Conservation (phyloP, 768 basidiomycete genomes). For the Leccinellum rugosiceps region DNA sequence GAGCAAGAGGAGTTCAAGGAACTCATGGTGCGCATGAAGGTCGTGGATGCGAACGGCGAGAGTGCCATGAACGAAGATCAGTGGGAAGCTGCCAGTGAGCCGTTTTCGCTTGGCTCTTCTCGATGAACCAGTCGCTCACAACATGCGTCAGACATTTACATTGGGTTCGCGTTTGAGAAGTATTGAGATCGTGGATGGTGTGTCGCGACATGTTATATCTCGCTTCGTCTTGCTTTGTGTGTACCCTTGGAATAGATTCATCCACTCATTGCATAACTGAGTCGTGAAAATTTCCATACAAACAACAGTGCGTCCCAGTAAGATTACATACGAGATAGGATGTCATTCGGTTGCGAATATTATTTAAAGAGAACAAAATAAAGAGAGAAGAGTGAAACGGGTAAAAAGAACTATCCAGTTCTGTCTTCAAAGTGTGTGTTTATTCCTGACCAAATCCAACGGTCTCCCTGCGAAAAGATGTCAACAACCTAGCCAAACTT, state of each 20-base stretch:
- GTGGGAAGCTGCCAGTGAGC: slow-evolving; percentile 98
- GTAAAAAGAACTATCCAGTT: slow-evolving; percentile 13
- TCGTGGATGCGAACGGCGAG: slow-evolving; percentile 80
- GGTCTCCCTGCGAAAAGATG: slow-evolving; percentile 60
- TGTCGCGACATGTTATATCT: slow-evolving; percentile 1
- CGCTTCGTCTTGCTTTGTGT: slow-evolving; percentile 3
- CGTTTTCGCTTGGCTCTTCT: neutral
- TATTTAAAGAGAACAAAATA: neutral
- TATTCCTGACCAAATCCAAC: slow-evolving; percentile 94
- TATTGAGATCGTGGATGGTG: slow-evolving; percentile 22
- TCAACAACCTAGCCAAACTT: slow-evolving; percentile 15
- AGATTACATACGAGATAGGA: slow-evolving; percentile 31
- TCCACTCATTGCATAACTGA: neutral
- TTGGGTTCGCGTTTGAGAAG: slow-evolving; percentile 91
- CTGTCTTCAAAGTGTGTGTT: slow-evolving; percentile 12
- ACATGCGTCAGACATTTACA: slow-evolving; percentile 71
- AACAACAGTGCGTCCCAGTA: slow-evolving; percentile 20
- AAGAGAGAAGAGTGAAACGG: neutral
- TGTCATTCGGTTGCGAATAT: slow-evolving; percentile 13
- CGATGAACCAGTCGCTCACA: slow-evolving; percentile 4
- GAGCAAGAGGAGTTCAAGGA: slow-evolving; percentile 76
- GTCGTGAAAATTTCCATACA: neutral
- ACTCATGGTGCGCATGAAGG: slow-evolving; percentile 88
- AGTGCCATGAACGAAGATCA: slow-evolving; percentile 93
- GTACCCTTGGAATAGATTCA: neutral